Conservation (phyloP, 768 basidiomycete species). For the Leucosporidium yakuticum region DNA sequence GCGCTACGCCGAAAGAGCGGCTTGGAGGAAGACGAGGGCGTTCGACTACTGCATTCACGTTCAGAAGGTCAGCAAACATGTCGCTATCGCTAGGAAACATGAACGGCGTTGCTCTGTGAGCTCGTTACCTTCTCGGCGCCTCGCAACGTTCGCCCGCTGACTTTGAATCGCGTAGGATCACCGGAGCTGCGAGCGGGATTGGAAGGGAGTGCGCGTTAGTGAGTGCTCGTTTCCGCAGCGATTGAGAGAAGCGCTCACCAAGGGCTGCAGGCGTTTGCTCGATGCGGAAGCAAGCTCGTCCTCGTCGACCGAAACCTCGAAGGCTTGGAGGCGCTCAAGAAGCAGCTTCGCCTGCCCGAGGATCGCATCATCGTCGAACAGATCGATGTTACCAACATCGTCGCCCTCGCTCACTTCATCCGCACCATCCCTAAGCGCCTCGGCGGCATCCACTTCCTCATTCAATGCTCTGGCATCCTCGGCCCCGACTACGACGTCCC, state of each 20-base stretch:
- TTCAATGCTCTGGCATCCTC: slow-evolving; percentile 16
- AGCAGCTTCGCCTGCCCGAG: not conserved
- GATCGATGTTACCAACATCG: slow-evolving; percentile 6
- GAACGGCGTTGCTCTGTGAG: not conserved
- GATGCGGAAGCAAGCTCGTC: not conserved
- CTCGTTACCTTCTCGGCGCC: not conserved
- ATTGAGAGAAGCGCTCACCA: too few relatives aligned
- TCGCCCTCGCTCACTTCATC: slow-evolving; percentile 11
- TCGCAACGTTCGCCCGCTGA: not conserved
- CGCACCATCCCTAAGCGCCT: slow-evolving; percentile 2
- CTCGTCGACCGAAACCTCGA: not conserved
- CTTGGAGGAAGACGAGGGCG: too few relatives aligned
- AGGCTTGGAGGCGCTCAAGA: not conserved
- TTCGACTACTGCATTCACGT: too few relatives aligned
- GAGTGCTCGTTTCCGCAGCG: not conserved
- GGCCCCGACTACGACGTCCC: slow-evolving; percentile 7
- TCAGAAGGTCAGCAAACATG: not conserved
- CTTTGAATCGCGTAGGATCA: not conserved
- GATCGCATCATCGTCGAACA: not conserved
- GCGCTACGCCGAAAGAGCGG: too few relatives aligned
- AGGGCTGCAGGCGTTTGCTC: not conserved
- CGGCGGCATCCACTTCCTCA: slow-evolving; percentile 14
- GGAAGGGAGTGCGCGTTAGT: not conserved
- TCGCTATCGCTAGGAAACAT: slow-evolving; percentile 1
- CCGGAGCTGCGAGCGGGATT: not conserved